Conservation (phyloP, 169 alveolate genomes). For the Plasmodium malariae region DNA sequence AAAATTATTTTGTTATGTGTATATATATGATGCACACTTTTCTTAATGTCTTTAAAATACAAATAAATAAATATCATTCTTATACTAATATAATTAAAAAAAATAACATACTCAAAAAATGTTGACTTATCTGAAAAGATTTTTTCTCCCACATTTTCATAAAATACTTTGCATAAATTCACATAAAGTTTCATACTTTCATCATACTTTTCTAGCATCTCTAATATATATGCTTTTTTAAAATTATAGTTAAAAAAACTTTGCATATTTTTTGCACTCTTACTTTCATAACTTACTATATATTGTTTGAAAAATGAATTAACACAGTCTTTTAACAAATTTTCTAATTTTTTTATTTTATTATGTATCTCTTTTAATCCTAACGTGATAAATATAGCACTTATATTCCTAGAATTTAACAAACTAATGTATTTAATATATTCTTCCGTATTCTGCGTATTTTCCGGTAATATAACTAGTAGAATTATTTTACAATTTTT, state of each 20-base stretch:
- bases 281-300: conserved; percentile 59
- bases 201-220: conserved; percentile 70
- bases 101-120: conserved; percentile 65
- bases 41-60: conserved; percentile 59
- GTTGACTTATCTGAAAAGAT: conserved; percentile 22
- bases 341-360: conserved; percentile 69
- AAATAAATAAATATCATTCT: conserved; percentile 72
- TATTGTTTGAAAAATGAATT: conserved; percentile 66
- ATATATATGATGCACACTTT: conserved; percentile 57
- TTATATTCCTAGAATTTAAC: conserved; percentile 60
- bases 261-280: conserved; percentile 34
- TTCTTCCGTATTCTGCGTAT: conserved; percentile 53
- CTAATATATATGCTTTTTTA: conserved; percentile 71
- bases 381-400: conserved; percentile 65
- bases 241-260: conserved; percentile 63
- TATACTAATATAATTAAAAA: conserved; percentile 61
- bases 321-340: conserved; percentile 65
- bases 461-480: conserved; percentile 63
- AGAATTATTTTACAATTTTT: conserved; percentile 59
- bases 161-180: conserved; percentile 64
- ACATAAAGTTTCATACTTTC: conserved; percentile 75
- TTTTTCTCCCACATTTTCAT: conserved; percentile 48
- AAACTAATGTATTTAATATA: conserved; percentile 52
- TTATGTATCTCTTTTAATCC: conserved; percentile 71
- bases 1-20: conserved; percentile 65